These are phyloP conservation scores for Brettanomyces custersianus DNA, from an alignment of 805 yeast species.

Conservation along the genomic window DNA sequence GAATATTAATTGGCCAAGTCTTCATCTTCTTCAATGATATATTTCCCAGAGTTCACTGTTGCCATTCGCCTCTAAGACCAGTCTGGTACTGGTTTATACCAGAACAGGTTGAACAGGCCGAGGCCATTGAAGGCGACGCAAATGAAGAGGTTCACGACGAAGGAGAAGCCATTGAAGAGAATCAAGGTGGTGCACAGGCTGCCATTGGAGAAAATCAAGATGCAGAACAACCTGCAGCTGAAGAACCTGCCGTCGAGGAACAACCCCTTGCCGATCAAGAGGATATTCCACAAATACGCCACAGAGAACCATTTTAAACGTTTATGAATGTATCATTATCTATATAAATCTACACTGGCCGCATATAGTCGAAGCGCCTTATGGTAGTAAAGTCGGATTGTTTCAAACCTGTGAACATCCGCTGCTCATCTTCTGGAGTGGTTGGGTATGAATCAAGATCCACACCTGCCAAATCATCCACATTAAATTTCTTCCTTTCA, in stretches of 20 bases:
- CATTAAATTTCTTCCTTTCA: background rate
- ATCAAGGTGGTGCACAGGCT: background rate
- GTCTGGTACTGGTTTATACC: conserved; percentile 29
- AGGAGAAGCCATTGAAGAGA: background rate
- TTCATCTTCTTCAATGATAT: conserved; percentile 32
- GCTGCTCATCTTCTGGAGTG: conserved; percentile 4
- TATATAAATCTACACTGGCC: background rate
- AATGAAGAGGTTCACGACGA: background rate
- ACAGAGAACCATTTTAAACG: background rate
- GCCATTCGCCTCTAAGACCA: conserved; percentile 30
- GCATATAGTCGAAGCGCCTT: conserved; percentile 7
- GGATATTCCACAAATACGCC: background rate
- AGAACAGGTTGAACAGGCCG: background rate
- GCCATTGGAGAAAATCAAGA: background rate
- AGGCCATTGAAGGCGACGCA: background rate
- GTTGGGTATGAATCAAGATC: background rate
- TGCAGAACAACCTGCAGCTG: background rate
- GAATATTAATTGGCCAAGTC: conserved; percentile 35
- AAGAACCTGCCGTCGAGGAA: background rate
- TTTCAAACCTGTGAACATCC: conserved; percentile 15
- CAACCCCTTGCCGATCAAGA: background rate
- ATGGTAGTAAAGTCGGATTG: conserved; percentile 12
- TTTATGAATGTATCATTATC: conserved; percentile 1
- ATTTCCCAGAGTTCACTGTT: conserved; percentile 28
- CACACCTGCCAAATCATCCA: background rate